A percentile compares a stretch with the other conserved stretches of the same genome.
These are phyloP conservation scores for Apiotrichum brassicae DNA, from an alignment of 1,284 basidiomycete species.

Conservation along the genomic window DNA sequence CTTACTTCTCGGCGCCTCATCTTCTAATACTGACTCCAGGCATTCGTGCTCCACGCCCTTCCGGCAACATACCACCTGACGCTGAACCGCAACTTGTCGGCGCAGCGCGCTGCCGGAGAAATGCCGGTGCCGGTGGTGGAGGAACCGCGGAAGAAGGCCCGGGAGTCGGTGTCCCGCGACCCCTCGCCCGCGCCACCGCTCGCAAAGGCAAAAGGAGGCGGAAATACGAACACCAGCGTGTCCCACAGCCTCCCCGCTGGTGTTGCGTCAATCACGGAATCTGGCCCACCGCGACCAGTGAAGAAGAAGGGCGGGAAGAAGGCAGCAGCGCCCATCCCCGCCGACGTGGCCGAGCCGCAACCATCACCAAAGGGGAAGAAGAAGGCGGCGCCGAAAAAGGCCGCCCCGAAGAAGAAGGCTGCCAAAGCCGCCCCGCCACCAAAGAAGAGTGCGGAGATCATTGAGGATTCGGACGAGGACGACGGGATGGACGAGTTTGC, in stretches of 20 bases:
- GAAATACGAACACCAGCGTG: not conserved
- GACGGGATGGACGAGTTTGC: slow-evolving; percentile 40
- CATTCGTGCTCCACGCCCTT: slow-evolving; percentile 21
- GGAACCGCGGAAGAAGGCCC: not conserved
- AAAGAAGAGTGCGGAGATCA: slow-evolving; percentile 40
- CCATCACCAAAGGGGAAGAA: not conserved
- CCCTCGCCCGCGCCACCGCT: not conserved
- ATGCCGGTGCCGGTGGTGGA: not conserved
- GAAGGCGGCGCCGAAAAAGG: slow-evolving; percentile 13
- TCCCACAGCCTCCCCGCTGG: not conserved
- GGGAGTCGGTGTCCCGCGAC: not conserved
- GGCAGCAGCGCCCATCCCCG: not conserved
- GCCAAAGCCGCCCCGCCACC: slow-evolving; percentile 5
- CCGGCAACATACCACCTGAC: slow-evolving; percentile 31
- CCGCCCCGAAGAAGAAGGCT: slow-evolving; percentile 11
- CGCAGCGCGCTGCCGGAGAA: slow-evolving; percentile 3
- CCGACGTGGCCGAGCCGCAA: not conserved
- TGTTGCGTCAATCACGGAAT: not conserved
- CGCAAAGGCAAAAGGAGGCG: not conserved
- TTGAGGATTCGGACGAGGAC: slow-evolving; percentile 41
- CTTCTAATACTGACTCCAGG: slow-evolving; percentile 15
- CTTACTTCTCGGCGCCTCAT: too few relatives aligned
- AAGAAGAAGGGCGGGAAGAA: slow-evolving; percentile 10
- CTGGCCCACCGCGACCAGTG: not conserved
- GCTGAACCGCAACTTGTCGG: slow-evolving; percentile 26